phyloP scores from a whole-genome alignment of 106 monocot species.

The Apostasia shenzhenica region DNA sequence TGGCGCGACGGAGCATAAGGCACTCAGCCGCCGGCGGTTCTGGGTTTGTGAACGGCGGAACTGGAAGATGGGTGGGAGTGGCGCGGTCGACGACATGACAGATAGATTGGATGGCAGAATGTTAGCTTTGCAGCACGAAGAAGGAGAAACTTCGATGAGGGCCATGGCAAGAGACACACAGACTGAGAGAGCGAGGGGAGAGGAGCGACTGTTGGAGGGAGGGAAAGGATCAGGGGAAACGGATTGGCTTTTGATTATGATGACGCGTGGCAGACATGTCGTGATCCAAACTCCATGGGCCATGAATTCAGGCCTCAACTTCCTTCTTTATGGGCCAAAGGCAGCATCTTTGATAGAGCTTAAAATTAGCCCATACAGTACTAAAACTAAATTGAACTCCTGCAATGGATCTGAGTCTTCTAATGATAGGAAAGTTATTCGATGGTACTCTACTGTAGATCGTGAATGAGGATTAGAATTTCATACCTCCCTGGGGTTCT shows the following conservation, averaged over 20 bases:
- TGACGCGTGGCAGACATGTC: slow-evolving; percentile 15
- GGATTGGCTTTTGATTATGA: background rate
- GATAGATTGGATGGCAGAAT: slow-evolving; percentile 16
- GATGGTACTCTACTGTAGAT: too few species aligned
- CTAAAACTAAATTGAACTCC: too few species aligned
- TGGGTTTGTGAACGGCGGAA: background rate
- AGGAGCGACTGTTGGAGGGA: background rate
- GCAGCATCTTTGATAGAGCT: too few species aligned
- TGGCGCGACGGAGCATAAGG: slow-evolving; percentile 57
- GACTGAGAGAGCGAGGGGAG: slow-evolving; percentile 1
- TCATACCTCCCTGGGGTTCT: too few species aligned
- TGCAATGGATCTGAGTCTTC: too few species aligned
- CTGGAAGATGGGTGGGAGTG: background rate
- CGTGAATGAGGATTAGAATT: too few species aligned
- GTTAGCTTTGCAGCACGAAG: slow-evolving; percentile 4
- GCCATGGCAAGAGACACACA: slow-evolving; percentile 23
- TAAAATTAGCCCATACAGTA: too few species aligned
- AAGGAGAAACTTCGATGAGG: slow-evolving; percentile 17
- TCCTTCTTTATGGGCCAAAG: too few species aligned
- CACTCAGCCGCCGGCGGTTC: slow-evolving; percentile 6
- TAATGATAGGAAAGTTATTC: too few species aligned
- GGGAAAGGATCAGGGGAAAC: slow-evolving; percentile 5
- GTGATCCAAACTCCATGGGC: too few species aligned
- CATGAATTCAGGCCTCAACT: too few species aligned
- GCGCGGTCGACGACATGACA: slow-evolving; percentile 10